Evolutionary conservation across 768 basidiomycete genomes (phyloP), one percentile per base, ranked within the genome.

Genomic region (Serendipita sp.): DNA sequence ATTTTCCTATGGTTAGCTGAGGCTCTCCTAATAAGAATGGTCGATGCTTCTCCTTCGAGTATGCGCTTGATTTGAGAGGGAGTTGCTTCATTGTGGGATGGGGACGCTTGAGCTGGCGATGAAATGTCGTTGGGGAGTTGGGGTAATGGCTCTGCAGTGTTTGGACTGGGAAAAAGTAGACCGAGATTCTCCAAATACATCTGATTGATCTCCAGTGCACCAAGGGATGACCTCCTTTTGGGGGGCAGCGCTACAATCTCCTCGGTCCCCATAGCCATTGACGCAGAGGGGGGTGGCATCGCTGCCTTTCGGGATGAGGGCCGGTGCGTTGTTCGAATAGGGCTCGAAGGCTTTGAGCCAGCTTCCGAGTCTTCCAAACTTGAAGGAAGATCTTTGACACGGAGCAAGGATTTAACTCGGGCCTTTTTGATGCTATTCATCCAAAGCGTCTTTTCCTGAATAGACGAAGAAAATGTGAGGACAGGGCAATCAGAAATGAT

Each of bases 391-490:
- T 85, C 85, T 42, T 80, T 77, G 38, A 67, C 73, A 82, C 85
- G 86, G 3, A 72, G 65, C 2, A 78, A 69, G 30, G 65, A 68
- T 3, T 74, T 67, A 56, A 79, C 75, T 4, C 72, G 71, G 14
- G 85, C 78, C 45, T 80, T 76, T 62, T 74, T 76, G 56, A 96
- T 81, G 3, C 83, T 82, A 33, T 75, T 74, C 62, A 93, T 74
- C 95, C 95, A 98, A n/a, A 87, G 75, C 28, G 82, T 80, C 74
- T 91, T 94, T 73, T 98, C 95, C 38, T 76, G 79, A 68, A 75
- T 9, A 33, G 22, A 28, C n/a, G 11, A n/a, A 2, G 34, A 14
- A n/a, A 58, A 58, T 3, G 30, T 31, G 24, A 3, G 31, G 17
- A 28, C 2, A 9, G 11, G 31, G 28, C 22, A 4, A 17, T 24